Evolutionary conservation across 192 early-diverging fungal species (phyloP).

Genomic region (Entophlyctis helioformis): DNA sequence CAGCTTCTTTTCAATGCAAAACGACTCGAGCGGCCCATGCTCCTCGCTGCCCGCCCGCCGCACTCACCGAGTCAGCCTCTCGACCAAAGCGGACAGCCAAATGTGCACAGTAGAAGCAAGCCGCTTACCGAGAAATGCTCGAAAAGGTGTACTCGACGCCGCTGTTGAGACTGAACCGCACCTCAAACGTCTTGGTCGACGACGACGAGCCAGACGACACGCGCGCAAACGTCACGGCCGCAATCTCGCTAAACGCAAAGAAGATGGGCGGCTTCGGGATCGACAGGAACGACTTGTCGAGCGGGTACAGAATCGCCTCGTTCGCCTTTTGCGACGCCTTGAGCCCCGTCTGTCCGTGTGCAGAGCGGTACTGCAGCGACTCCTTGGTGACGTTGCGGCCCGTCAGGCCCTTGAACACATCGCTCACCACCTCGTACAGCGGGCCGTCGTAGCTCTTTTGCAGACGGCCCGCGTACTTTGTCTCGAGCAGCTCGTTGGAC

Average conservation of each 20-base stretch:
- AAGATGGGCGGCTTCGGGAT: conserved; percentile 89
- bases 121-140: conserved; percentile 59
- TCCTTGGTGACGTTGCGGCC: conserved; percentile 61
- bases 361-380: too few species aligned
- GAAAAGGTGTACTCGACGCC: conserved; percentile 74
- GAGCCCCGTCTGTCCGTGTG: conserved; percentile 67
- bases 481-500: conserved; percentile 46
- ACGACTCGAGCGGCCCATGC: conserved; percentile 70
- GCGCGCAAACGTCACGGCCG: conserved; percentile 79
- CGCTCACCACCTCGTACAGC: conserved; percentile 72
- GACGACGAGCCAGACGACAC: conserved; percentile 30
- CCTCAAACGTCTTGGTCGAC: conserved; percentile 75
- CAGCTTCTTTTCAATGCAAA: conserved; percentile 62
- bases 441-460: conserved; percentile 77
- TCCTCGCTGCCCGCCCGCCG: conserved; percentile 77
- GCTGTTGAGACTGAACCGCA: conserved; percentile 79
- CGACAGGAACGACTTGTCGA: conserved; percentile 89
- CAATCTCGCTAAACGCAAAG: conserved; percentile 76
- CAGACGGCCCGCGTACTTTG: conserved; percentile 62
- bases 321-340: conserved; percentile 96
- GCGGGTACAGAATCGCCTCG: conserved; percentile 86
- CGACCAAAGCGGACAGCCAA: too few species aligned
- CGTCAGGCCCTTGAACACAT: conserved; percentile 73
- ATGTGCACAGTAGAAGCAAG: too few species aligned
- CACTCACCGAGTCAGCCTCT: too few species aligned